phyloP scores from a whole-genome alignment of 441 rosid species.

The Syzygium syzygioides region DNA sequence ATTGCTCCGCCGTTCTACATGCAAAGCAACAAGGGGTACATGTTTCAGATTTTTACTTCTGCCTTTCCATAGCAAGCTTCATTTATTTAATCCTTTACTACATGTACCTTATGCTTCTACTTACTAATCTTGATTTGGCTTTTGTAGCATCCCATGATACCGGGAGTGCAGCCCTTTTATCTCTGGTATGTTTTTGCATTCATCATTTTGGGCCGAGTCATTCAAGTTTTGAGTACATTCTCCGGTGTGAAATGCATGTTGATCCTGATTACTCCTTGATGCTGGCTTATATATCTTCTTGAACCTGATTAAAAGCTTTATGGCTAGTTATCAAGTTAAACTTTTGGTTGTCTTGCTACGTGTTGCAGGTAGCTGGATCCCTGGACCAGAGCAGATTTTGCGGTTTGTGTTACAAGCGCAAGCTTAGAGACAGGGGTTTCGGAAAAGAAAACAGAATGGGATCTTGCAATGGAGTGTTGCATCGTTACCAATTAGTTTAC shows the following conservation, averaged over 20 bases:
- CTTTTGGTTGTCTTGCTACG: not conserved
- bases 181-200: conserved; percentile 7
- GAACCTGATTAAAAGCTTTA: not conserved
- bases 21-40: conserved; percentile 12
- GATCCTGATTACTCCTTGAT: not conserved
- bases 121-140: not conserved
- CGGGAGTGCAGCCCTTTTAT: not conserved
- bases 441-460: not conserved
- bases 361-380: conserved; percentile 11
- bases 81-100: not conserved
- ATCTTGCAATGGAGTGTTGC: not conserved
- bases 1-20: conserved; percentile 7
- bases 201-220: not conserved
- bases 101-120: not conserved
- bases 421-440: not conserved
- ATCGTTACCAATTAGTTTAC: not conserved
- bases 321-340: not conserved
- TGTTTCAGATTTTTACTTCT: not conserved
- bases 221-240: not conserved
- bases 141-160: conserved; percentile 10
- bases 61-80: not conserved
- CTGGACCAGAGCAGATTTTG: conserved; percentile 5
- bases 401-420: conserved; percentile 10
- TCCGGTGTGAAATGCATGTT: not conserved
- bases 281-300: not conserved